Conservation (phyloP, 2,329 filamentous ascomycete genomes). For the Rhynchosporium agropyri region DNA sequence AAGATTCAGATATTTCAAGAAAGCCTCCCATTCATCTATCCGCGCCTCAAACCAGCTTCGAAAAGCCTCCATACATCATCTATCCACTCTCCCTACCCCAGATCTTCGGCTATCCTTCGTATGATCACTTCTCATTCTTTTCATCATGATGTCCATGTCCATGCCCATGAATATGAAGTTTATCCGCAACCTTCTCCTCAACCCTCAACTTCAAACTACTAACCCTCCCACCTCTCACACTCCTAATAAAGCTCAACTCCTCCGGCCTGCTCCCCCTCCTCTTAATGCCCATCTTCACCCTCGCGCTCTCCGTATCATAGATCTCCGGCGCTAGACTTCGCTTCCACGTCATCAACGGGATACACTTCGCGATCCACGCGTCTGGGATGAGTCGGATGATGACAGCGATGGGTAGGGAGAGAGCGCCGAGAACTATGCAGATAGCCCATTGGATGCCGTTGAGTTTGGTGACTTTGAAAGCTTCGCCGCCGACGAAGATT, state of each 20-base stretch:
- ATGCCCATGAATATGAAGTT: conserved; percentile 10
- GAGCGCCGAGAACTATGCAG: conserved; percentile 77
- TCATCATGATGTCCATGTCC: conserved; percentile 1
- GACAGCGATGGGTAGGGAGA: conserved; percentile 85
- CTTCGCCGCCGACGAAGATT: conserved; percentile 79
- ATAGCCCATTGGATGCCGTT: conserved; percentile 80
- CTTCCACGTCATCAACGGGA: conserved; percentile 38
- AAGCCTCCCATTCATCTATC: neutral
- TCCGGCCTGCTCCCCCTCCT: conserved; percentile 46
- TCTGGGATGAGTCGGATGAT: conserved; percentile 85
- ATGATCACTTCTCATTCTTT: neutral
- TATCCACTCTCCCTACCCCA: neutral
- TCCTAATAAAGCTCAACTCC: conserved; percentile 79
- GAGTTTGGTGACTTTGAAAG: conserved; percentile 68
- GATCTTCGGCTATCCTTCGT: neutral
- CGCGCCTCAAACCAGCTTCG: neutral
- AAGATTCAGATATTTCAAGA: neutral
- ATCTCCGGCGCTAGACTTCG: conserved; percentile 52
- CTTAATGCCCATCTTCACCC: conserved; percentile 55
- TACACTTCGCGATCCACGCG: conserved; percentile 41
- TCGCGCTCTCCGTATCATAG: conserved; percentile 65
- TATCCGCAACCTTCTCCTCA: conserved; percentile 52
- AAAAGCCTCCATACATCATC: neutral
- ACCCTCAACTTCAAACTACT: conserved; percentile 81
- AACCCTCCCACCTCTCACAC: conserved; percentile 77